Evolutionary conservation across 441 rosid species (phyloP), one percentile per base, ranked within the genome.

Genomic region (Pelargonium myrrhifolium): DNA sequence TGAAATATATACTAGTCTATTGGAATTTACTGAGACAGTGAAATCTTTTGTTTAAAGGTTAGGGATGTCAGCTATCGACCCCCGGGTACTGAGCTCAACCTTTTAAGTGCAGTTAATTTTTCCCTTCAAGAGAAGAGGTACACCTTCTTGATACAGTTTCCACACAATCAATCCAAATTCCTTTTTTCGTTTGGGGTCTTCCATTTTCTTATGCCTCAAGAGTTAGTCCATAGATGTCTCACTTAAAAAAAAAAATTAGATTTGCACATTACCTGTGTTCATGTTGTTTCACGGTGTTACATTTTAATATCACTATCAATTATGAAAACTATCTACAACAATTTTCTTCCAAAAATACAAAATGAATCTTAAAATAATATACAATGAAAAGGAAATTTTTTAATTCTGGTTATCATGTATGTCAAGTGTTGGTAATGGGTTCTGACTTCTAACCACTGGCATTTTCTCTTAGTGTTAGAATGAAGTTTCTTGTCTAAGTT

Each of bases 111-210:
- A 35, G 85, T 89, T 81, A 87, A 79, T 72, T 85, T 93, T 73
- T 86, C 87, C 56, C 87, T 93, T 69, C 96, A 81, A 0, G 84
- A 88, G 83, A 93, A 79, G 72, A 87, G 90, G 94, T 88, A 66
- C 0, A 62, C 70, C 31, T 28, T 58, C 65, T 28, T 58, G 35
- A 4, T 67, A 53, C 7, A 31, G 40, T 22, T 24, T 24, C 63
- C n/a, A 0, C 24, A 10, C 22, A 22, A 55, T 55, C 24, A 55
- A 18, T 55, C 22, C 11, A 55, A 18, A 55, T 55, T 24, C 24
- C 18, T 3, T 24, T 55, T 55, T 55, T 21, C 24, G 7, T 17
- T 55, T 55, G 60, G 60, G 60, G 24, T 51, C 21, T 3, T 55
- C 26, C 12, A 4, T 55, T 51, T 55, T 7, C 11, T 8, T 18